Conservation (phyloP, 129 eudicot genomes). For the Lactuca saligna region DNA sequence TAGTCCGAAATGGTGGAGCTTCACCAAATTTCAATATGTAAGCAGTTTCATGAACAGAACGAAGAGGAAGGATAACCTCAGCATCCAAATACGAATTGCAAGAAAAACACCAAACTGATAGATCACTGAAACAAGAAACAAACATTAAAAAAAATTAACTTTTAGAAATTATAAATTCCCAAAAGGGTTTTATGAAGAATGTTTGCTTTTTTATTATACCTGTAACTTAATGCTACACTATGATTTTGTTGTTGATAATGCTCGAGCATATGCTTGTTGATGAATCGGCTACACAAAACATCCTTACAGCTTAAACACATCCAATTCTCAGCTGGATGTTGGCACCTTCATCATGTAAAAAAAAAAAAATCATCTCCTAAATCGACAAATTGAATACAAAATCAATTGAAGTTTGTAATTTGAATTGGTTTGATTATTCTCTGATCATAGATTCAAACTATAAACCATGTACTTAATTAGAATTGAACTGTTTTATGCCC, state of each 20-base stretch:
- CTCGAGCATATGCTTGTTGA: constrained; percentile 92
- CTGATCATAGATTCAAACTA: neutral
- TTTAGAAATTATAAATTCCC: neutral
- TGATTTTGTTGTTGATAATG: constrained; percentile 64
- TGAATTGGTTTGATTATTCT: neutral
- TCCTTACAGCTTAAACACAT: constrained; percentile 84
- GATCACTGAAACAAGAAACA: constrained; percentile 55
- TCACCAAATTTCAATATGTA: constrained; percentile 80
- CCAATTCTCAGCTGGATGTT: constrained; percentile 94
- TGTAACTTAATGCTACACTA: constrained; percentile 77
- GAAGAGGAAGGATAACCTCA: constrained; percentile 63
- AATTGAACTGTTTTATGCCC: constrained; percentile 3
- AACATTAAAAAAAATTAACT: neutral
- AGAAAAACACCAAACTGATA: constrained; percentile 93
- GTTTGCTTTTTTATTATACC: constrained; percentile 38
- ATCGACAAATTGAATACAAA: too few relatives aligned
- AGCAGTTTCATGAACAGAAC: constrained; percentile 79
- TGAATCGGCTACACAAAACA: constrained; percentile 86
- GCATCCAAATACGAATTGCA: constrained; percentile 93
- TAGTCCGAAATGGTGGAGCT: constrained; percentile 65
- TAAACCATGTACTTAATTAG: neutral
- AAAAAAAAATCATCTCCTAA: too few relatives aligned
- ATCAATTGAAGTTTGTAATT: neutral
- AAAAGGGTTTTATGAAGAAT: neutral
- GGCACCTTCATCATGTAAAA: constrained; percentile 51